Evolutionary conservation across 495 filamentous ascomycete genomes (phyloP), one percentile per base, ranked within the genome.

Genomic region (Neurospora africana): DNA sequence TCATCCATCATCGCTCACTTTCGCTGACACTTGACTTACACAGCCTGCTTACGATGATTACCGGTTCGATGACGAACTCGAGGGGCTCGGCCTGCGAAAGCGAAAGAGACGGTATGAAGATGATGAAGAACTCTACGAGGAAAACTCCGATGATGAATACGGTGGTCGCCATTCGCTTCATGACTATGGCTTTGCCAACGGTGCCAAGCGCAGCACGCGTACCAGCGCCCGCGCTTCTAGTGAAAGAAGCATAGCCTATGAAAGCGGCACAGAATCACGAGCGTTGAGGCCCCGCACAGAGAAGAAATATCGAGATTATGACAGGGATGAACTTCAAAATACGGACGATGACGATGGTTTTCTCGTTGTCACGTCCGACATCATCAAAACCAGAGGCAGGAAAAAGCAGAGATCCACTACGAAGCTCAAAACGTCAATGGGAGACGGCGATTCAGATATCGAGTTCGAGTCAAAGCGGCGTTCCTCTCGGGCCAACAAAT

Each of bases 401-500:
- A 72, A 47, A 33, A 72, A 41, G 6, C 61, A 37, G 17, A 39
- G 30, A 19, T 36, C 70, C n/a, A 35, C 35, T 13, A 39, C 33
- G 27, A 58, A 70, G 68, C 36, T 15, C 69, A 15, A 69, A 53
- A 71, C 10, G 10, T 58, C 47, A 58, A 39, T 58, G 33, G 44
- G 10, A 5, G 33, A 17, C 39, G 76, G 72, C 9, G 79, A 80
- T 53, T 84, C 82, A 0, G 81, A 82, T n/a, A 84, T 83, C 27
- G 84, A 83, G 47, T 82, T 84, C 70, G 83, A 85, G 74, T 76
- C 81, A 61, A 78, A 80, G 17, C 83, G 87, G 69, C 82, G 85
- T n/a, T 90, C 89, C n/a, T 81, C 77, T 4, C 80, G 88, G 3
- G 76, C 82, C 15, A 84, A 75, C 30, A 84, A 79, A 74, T 72